Conservation (phyloP, 139 green algal genomes). For the Marvania coccoides region DNA sequence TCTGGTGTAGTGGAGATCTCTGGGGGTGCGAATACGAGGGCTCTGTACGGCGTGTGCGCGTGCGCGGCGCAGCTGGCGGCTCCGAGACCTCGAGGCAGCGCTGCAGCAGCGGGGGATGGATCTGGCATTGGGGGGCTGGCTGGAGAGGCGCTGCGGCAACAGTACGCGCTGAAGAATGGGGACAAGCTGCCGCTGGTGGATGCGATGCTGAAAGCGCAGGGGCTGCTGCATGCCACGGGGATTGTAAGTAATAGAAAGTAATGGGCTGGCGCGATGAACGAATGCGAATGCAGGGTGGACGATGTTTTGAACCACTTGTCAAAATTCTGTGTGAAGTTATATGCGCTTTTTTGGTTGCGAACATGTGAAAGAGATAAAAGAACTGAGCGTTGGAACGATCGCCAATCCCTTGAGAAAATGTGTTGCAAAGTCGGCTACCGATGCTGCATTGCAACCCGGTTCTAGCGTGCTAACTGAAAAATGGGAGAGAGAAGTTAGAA, state of each 20-base stretch:
- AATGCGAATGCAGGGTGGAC: too few relatives aligned
- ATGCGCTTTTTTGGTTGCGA: too few relatives aligned
- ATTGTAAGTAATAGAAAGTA: not conserved
- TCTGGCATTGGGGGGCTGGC: conserved; percentile 33
- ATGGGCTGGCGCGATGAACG: not conserved
- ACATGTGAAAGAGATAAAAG: too few relatives aligned
- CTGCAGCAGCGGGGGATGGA: not conserved
- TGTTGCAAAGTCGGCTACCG: too few relatives aligned
- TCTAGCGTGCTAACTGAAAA: too few relatives aligned
- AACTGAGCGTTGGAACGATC: too few relatives aligned
- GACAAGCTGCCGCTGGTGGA: conserved; percentile 47
- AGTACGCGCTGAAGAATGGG: conserved; percentile 48
- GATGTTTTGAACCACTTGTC: too few relatives aligned
- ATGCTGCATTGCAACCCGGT: too few relatives aligned
- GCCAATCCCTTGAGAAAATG: too few relatives aligned
- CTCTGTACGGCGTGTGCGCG: conserved; percentile 44
- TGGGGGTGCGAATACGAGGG: conserved; percentile 22
- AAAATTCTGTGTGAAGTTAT: too few relatives aligned
- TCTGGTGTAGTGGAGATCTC: conserved; percentile 53
- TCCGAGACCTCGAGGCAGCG: conserved; percentile 1
- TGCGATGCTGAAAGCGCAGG: conserved; percentile 35
- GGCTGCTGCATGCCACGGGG: not conserved
- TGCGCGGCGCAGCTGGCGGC: conserved; percentile 27
- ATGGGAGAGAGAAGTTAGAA: too few relatives aligned
- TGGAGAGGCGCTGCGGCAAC: conserved; percentile 39